phyloP scores from a whole-genome alignment of 768 basidiomycete species.

The Pleurotus tuoliensis region DNA sequence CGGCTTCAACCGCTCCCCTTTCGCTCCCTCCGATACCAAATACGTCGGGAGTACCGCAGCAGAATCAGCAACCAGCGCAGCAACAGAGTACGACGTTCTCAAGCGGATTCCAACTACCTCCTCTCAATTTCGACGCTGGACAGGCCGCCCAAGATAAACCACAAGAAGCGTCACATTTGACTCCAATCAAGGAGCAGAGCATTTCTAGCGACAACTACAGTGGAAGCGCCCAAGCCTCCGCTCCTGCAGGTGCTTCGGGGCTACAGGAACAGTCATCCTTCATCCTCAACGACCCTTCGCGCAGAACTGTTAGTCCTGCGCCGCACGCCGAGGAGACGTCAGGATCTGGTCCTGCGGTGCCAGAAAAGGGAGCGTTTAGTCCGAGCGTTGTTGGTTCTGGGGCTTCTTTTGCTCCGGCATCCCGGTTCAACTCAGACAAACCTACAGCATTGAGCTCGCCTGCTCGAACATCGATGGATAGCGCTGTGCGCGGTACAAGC shows the following conservation, averaged over 20 bases:
- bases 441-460: background rate
- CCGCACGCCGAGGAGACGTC: constrained; percentile 5
- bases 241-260: constrained; percentile 19
- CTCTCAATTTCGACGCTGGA: constrained; percentile 43
- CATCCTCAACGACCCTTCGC: background rate
- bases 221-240: constrained; percentile 7
- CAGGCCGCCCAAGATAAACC: constrained; percentile 8
- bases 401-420: background rate
- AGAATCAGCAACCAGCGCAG: constrained; percentile 10
- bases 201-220: constrained; percentile 24
- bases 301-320: background rate
- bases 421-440: constrained; percentile 7
- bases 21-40: constrained; percentile 31
- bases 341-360: background rate
- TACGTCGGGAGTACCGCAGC: constrained; percentile 12
- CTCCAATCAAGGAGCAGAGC: constrained; percentile 65
- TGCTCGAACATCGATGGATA: constrained; percentile 5
- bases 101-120: constrained; percentile 49
- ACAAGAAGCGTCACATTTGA: constrained; percentile 34
- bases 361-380: background rate
- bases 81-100: constrained; percentile 5
- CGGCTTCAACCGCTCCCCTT: constrained; percentile 25
- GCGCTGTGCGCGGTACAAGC: constrained; percentile 7
- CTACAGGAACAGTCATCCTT: constrained; percentile 7
- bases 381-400: background rate